Conservation (phyloP, 169 alveolate genomes). For the Theileria annulata region DNA sequence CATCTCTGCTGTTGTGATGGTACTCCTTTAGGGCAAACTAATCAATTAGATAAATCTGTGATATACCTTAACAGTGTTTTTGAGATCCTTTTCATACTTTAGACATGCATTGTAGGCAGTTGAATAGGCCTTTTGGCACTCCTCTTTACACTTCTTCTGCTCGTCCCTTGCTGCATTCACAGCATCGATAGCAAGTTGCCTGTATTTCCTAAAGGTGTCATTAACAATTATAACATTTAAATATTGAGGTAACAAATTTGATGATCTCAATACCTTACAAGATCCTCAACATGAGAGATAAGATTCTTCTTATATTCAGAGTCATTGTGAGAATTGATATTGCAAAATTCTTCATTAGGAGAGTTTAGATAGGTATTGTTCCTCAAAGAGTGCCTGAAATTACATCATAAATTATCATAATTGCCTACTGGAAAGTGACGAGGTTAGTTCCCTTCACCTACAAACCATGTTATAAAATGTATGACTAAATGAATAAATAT, state of each 20-base stretch:
- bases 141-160: slow-evolving; percentile 39
- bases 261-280: slow-evolving; percentile 12
- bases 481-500: not conserved
- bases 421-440: not conserved
- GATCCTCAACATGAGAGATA: slow-evolving; percentile 40
- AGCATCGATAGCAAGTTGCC: slow-evolving; percentile 63
- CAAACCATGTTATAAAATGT: not conserved
- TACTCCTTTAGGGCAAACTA: slow-evolving; percentile 13
- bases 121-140: slow-evolving; percentile 25
- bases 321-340: slow-evolving; percentile 11
- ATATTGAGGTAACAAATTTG: not conserved
- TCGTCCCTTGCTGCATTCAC: slow-evolving; percentile 59
- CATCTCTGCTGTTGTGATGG: not conserved
- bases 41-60: not conserved
- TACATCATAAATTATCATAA: not conserved
- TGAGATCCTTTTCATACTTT: slow-evolving; percentile 55
- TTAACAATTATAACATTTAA: not conserved
- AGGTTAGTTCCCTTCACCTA: not conserved
- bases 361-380: not conserved
- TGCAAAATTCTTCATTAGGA: slow-evolving; percentile 7
- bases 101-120: slow-evolving; percentile 53
- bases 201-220: slow-evolving; percentile 22
- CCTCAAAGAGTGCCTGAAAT: not conserved
- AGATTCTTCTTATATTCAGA: slow-evolving; percentile 45
- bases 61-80: slow-evolving; percentile 46